Evolutionary conservation across 2,329 filamentous ascomycete genomes (phyloP).

Genomic region (Chaetomiaceae sp.): DNA sequence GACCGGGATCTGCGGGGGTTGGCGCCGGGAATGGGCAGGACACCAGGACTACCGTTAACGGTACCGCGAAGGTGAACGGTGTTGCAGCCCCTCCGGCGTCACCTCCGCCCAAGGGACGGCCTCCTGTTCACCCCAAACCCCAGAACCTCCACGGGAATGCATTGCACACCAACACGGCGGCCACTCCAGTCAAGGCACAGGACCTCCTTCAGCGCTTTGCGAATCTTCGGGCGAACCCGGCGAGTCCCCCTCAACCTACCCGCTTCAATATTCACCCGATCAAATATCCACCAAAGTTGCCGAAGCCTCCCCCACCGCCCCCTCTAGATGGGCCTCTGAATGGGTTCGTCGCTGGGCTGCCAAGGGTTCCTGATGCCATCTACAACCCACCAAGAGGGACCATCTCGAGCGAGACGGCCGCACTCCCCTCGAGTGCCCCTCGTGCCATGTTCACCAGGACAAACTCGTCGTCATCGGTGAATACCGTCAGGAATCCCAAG

Average conservation of each 20-base stretch:
- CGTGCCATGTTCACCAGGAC: slow-evolving; percentile 60
- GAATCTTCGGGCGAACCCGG: slow-evolving; percentile 43
- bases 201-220: slow-evolving; percentile 56
- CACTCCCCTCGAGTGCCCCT: slow-evolving; percentile 61
- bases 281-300: slow-evolving; percentile 29
- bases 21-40: background rate
- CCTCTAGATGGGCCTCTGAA: slow-evolving; percentile 45
- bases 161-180: slow-evolving; percentile 37
- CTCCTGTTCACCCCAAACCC: slow-evolving; percentile 61
- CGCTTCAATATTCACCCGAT: slow-evolving; percentile 49
- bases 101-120: slow-evolving; percentile 36
- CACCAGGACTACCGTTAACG: background rate
- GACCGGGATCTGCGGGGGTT: background rate
- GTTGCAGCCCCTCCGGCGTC: slow-evolving; percentile 16
- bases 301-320: slow-evolving; percentile 43
- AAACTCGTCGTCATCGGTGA: slow-evolving; percentile 45
- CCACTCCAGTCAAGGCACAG: slow-evolving; percentile 33
- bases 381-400: slow-evolving; percentile 75
- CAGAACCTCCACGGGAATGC: slow-evolving; percentile 60
- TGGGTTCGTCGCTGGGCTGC: slow-evolving; percentile 53
- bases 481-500: slow-evolving; percentile 25
- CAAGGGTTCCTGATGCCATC: slow-evolving; percentile 68
- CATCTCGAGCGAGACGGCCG: slow-evolving; percentile 59
- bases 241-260: slow-evolving; percentile 44
- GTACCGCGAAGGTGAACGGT: slow-evolving; percentile 18